These are phyloP conservation scores for Talaromyces thailandensis DNA, from an alignment of 495 filamentous ascomycete genomes.

Conservation along the genomic window DNA sequence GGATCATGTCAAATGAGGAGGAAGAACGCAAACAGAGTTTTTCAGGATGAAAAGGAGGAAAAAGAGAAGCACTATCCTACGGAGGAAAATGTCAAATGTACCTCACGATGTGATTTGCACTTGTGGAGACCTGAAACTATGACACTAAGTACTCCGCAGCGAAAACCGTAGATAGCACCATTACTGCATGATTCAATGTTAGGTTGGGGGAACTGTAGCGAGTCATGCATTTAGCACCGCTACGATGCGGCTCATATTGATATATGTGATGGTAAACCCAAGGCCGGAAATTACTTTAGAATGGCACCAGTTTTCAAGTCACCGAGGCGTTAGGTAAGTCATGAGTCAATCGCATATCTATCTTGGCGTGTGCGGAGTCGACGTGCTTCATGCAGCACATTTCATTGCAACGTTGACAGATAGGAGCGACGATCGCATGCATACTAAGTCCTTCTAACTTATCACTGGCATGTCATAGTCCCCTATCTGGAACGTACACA, in stretches of 20 bases:
- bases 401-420: not conserved
- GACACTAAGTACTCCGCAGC: not conserved
- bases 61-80: not conserved
- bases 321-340: not conserved
- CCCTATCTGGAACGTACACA: not conserved
- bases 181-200: not conserved
- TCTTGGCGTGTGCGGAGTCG: not conserved
- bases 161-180: not conserved
- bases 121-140: not conserved
- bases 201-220: not conserved
- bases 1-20: not conserved
- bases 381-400: not conserved
- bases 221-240: not conserved
- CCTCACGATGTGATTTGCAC: not conserved
- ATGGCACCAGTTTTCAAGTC: not conserved
- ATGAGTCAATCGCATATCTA: not conserved
- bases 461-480: not conserved
- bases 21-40: not conserved
- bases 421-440: not conserved
- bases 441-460: not conserved
- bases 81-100: not conserved
- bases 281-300: too few relatives aligned
- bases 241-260: not conserved
- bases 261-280: not conserved
- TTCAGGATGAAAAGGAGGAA: not conserved